phyloP scores from a whole-genome alignment of 306 rosid genomes.

The Crataegus laevigata region DNA sequence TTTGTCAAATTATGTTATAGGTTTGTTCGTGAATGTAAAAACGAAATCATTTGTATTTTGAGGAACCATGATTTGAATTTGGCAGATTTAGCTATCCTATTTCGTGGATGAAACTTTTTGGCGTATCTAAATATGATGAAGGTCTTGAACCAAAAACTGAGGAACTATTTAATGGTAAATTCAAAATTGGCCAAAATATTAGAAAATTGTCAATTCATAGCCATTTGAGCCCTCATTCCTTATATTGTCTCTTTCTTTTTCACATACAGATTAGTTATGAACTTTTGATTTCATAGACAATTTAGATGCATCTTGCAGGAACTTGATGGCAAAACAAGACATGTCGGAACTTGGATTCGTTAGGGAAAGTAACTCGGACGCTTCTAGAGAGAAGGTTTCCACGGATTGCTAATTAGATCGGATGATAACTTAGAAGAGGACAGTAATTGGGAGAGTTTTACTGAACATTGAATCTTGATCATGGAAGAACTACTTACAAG shows the following conservation, averaged over 20 bases:
- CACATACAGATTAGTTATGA: neutral
- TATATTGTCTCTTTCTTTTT: neutral
- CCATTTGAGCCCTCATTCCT: neutral
- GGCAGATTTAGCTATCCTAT: neutral
- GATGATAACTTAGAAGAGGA: neutral
- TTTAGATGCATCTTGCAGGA: conserved; percentile 46
- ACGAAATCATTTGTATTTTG: neutral
- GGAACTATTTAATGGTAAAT: neutral
- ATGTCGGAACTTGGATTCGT: conserved; percentile 84
- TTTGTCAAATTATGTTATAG: neutral
- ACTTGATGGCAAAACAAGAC: conserved; percentile 97
- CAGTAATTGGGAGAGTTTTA: neutral
- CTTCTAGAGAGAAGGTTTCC: conserved; percentile 15
- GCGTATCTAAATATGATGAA: neutral
- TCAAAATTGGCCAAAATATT: neutral
- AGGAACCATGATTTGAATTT: neutral
- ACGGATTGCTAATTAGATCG: conserved; percentile 28
- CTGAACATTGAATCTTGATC: neutral
- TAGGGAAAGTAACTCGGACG: conserved; percentile 15
- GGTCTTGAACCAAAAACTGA: neutral
- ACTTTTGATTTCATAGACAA: neutral
- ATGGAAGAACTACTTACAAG: neutral
- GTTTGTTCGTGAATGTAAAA: neutral
- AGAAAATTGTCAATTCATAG: neutral
- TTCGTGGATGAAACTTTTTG: neutral